Base-by-base conservation (phyloP, 495 filamentous ascomycete genomes). In the Trichoderma erinaceum region DNA sequence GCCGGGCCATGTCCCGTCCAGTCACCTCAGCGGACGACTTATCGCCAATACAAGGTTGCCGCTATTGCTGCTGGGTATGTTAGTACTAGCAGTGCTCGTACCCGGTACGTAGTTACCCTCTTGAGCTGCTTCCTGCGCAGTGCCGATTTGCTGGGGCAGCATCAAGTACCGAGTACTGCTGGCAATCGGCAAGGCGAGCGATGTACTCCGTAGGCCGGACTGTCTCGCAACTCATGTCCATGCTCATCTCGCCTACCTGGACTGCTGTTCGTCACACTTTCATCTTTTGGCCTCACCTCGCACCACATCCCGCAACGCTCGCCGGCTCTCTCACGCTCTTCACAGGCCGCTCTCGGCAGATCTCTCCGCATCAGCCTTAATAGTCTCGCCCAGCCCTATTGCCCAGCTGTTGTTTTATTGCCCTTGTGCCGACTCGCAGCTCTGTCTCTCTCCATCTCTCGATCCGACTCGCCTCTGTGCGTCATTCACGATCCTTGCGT, bases 181-280 rank as follows among this genome's bases (percentile, higher is more conserved):
- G 44, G 44, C 44, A 1, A 12, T n/a, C 15, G 44, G 35, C 35
- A 38, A 38, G 35, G 35, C 35, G 35, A 38, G 35, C 8, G 35
- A 46, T 5, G 43, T 46, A 13, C 13, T 46, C 13, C 18, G 43
- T 46, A 15, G 13, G 43, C 43, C 43, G 43, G 43, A 16, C 43
- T 46, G 43, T 46, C 18, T 15, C 12, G 10, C 48, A 21, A 52
- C 21, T 21, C n/a, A 7, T 18, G n/a, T 18, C n/a, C 18, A 21
- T 52, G 48, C 48, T 52, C 48, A 52, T 52, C 48, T 52, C 56
- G 23, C 56, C 56, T 61, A 61, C 52, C 7, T 50, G 46, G 46
- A 21, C 52, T 21, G 29, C 52, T 29, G 29, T 61, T 61, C 52
- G 52, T 61, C 52, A 61, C 52, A 61, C 56, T 61, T 61, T 32